A percentile compares a stretch with the other conserved stretches of the same genome.
Evolutionary conservation across 768 basidiomycete species (phyloP).

Genomic region (Filobasidium floriforme): DNA sequence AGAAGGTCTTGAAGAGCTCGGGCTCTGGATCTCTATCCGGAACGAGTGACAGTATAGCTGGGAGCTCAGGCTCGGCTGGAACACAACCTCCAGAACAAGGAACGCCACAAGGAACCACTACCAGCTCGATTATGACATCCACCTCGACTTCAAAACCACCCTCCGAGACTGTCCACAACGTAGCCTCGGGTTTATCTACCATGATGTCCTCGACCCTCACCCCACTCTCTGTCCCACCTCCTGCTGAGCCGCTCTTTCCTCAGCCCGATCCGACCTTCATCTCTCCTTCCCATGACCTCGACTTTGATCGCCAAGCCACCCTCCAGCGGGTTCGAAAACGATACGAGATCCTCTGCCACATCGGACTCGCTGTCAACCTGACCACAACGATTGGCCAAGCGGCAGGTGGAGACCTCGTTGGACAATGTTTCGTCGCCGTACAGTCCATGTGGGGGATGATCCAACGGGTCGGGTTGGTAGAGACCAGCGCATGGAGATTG

Average conservation of each 20-base stretch:
- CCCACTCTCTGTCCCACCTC: no score
- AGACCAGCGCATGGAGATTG: background rate
- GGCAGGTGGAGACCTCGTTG: background rate
- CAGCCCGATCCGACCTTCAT: background rate
- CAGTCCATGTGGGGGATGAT: background rate
- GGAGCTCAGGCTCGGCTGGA: no score
- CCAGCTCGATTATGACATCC: no score
- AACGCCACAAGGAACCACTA: no score
- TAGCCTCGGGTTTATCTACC: no score
- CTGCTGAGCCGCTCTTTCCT: background rate
- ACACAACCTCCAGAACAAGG: no score
- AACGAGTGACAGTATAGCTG: no score
- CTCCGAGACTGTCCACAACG: no score
- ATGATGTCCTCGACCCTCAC: no score
- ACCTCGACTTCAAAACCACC: no score
- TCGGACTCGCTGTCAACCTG: background rate
- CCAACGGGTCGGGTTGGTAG: background rate
- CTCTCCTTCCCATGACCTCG: background rate
- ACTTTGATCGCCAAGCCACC: background rate
- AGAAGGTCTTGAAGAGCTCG: background rate
- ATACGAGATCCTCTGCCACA: background rate
- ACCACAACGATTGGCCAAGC: background rate
- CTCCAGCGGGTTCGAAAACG: background rate
- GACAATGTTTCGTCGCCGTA: background rate
- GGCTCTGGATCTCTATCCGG: no score